Conservation (phyloP, 73 alveolate species). For the Breviolum minutum region DNA sequence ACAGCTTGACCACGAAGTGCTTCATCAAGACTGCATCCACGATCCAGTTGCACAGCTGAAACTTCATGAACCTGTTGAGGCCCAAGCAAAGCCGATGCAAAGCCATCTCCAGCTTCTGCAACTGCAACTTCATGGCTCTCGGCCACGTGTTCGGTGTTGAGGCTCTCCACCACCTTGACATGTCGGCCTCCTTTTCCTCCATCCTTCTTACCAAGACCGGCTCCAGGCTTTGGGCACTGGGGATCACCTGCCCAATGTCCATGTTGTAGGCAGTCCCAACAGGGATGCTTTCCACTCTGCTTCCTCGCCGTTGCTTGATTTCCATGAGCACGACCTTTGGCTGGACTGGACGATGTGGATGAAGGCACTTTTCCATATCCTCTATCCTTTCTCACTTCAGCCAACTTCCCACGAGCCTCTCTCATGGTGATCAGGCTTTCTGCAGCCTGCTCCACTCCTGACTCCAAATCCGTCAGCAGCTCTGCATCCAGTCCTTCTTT, state of each 20-base stretch:
- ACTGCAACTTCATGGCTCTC: neutral
- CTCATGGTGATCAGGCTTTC: neutral
- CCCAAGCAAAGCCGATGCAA: too few relatives aligned
- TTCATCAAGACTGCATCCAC: neutral
- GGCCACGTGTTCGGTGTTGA: neutral
- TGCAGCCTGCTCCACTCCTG: neutral
- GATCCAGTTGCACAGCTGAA: neutral
- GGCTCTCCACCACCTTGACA: neutral
- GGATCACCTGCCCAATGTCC: slow-evolving; percentile 27
- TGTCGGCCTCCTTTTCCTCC: neutral
- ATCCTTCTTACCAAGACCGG: neutral
- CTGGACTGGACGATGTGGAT: too few relatives aligned
- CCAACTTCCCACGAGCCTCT: slow-evolving; percentile 5
- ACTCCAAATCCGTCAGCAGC: neutral
- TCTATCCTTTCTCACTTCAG: neutral
- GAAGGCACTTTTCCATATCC: neutral
- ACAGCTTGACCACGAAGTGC: too few relatives aligned
- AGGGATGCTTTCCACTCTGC: neutral
- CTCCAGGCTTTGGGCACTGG: neutral
- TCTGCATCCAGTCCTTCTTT: neutral
- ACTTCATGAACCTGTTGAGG: neutral
- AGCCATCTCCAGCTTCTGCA: neutral
- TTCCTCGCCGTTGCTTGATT: neutral
- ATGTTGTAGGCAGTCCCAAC: slow-evolving; percentile 10
- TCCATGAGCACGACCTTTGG: neutral